Percentiles rank a stretch among this genome's conserved stretches.
Conservation (phyloP, 345 rosid species). For the Pistacia atlantica region DNA sequence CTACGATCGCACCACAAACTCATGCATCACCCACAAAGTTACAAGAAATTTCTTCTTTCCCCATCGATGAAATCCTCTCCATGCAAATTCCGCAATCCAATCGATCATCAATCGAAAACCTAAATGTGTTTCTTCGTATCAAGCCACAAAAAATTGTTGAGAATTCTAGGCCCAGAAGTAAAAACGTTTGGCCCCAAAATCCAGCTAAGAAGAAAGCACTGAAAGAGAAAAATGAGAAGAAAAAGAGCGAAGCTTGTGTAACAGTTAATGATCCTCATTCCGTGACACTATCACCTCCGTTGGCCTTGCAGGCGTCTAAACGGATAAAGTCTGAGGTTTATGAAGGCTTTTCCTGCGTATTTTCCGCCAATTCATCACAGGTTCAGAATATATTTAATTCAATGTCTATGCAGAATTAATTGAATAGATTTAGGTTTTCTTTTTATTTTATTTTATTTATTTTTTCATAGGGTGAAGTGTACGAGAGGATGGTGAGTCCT, state of each 20-base stretch:
- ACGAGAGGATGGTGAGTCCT: conserved; percentile 67
- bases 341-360: conserved; percentile 87
- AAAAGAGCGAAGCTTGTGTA: conserved; percentile 48
- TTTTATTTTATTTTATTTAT: neutral
- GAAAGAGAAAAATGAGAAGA: conserved; percentile 35
- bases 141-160: conserved; percentile 18
- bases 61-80: conserved; percentile 62
- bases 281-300: conserved; percentile 65
- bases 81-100: conserved; percentile 25
- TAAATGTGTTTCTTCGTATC: conserved; percentile 71
- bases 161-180: conserved; percentile 31
- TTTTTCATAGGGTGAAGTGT: conserved; percentile 59
- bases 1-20: conserved; percentile 23
- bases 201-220: conserved; percentile 42
- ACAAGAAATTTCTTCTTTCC: conserved; percentile 54
- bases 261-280: conserved; percentile 53
- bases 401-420: neutral
- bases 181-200: conserved; percentile 68
- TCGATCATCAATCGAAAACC: conserved; percentile 34
- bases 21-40: conserved; percentile 21
- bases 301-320: conserved; percentile 58
- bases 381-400: conserved; percentile 27
- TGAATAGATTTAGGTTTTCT: neutral
- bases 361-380: conserved; percentile 69
- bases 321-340: conserved; percentile 72